Percentiles rank a stretch among this genome's conserved stretches.
These are phyloP conservation scores for Cutaneotrichosporon sp. DNA, from an alignment of 1,284 basidiomycete genomes.

Conservation along the genomic window DNA sequence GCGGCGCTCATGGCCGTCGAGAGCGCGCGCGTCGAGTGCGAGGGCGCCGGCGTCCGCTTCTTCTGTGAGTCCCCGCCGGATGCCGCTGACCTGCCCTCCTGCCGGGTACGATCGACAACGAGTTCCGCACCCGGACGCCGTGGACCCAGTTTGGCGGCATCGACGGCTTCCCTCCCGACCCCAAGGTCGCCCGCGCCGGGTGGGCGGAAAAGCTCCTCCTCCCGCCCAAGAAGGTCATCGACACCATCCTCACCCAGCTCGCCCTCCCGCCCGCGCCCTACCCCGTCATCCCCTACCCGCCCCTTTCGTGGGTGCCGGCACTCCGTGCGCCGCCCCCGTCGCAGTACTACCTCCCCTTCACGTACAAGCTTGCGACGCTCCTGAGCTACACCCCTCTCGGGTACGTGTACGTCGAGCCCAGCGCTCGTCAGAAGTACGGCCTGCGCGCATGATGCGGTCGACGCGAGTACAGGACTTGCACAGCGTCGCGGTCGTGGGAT, in stretches of 20 bases:
- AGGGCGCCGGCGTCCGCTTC: slow-evolving; percentile 52
- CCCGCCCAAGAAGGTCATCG: slow-evolving; percentile 37
- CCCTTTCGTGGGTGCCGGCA: slow-evolving; percentile 37
- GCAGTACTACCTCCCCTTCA: slow-evolving; percentile 45
- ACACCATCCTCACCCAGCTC: slow-evolving; percentile 46
- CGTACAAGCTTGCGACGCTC: slow-evolving; percentile 44
- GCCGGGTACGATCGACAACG: slow-evolving; percentile 62
- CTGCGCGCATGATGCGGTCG: slow-evolving; percentile 23
- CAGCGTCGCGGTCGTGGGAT: too few relatives aligned
- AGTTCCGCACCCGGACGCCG: slow-evolving; percentile 70
- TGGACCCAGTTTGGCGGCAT: slow-evolving; percentile 56
- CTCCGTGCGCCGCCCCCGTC: slow-evolving; percentile 40
- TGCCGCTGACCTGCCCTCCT: slow-evolving; percentile 32
- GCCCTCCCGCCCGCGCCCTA: slow-evolving; percentile 38
- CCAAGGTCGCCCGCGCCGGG: too few relatives aligned
- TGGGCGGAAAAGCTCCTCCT: slow-evolving; percentile 45
- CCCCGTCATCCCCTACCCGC: slow-evolving; percentile 47
- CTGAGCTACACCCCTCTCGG: slow-evolving; percentile 45
- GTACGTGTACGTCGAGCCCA: slow-evolving; percentile 46
- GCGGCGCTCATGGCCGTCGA: slow-evolving; percentile 73
- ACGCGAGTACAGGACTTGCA: too few relatives aligned
- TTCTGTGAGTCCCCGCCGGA: slow-evolving; percentile 38
- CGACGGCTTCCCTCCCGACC: slow-evolving; percentile 31
- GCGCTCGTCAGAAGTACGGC: slow-evolving; percentile 53
- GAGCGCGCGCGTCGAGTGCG: slow-evolving; percentile 65